Base-by-base conservation (phyloP, 768 basidiomycete genomes). In the Collybia sordida region DNA sequence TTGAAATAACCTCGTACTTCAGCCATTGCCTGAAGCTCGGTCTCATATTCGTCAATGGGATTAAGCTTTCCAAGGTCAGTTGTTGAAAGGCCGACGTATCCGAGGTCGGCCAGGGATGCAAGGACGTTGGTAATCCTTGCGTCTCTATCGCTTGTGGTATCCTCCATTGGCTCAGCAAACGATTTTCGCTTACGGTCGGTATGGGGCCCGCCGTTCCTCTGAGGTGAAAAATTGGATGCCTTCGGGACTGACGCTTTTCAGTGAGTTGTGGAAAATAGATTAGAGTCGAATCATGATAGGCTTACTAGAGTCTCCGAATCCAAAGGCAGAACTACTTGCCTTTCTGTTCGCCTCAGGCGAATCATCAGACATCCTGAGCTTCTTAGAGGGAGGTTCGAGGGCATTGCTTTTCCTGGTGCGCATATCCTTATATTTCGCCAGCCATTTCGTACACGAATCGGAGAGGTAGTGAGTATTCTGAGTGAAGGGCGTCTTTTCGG, bases 1-100 rank as follows among this genome's bases (percentile, higher is more conserved):
- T 75, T 70, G 62, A 73, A 77, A 55, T 78, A 77, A 14, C 74
- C 74, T 7, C 68, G 59, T 3, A 73, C 69, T 50, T 77, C 72
- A 2, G 77, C 72, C 68, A 72, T 72, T 6, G 73, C 67, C 14
- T 62, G 47, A 23, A 79, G 56, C 59, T 75, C 75, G 14, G 64
- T 64, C 53, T 77, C 74, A 49, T 64, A 77, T 40, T 67, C 59
- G 53, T 75, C 70, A 6, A 59, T 50, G 6, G 62, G 58, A 3
- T 51, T 55, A 14, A 77, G 59, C 49, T 65, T 64, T 6, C 58
- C 61, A 3, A 76, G 61, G 35, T 75, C 67, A 1, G 63, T 62
- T 22, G 49, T 49, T 1, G 51, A 59, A 18, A 70, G 21, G 15
- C 64, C 65, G 7, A 45, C 42, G 51, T 63, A 69, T 11, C 68